A percentile compares a stretch with the other conserved stretches of the same genome.
phyloP scores from a whole-genome alignment of 1,139 yeast species.

The Meyerozyma guilliermondii region DNA sequence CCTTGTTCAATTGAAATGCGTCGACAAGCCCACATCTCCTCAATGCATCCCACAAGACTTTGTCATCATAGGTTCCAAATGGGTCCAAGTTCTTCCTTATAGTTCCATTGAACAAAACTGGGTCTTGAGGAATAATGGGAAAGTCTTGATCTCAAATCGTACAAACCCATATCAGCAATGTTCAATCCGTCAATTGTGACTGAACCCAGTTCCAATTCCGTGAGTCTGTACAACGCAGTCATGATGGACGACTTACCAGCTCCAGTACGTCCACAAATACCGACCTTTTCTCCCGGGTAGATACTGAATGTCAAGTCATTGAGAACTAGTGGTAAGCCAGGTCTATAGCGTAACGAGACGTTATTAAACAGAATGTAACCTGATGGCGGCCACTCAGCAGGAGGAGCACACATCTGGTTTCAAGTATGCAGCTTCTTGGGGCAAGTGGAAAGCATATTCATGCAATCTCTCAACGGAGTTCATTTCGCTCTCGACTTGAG shows the following conservation, averaged over 20 bases:
- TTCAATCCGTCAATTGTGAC: conserved; percentile 59
- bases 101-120: conserved; percentile 16
- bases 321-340: conserved; percentile 69
- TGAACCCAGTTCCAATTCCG: conserved; percentile 50
- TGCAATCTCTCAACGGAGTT: conserved; percentile 80
- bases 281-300: conserved; percentile 55
- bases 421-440: conserved; percentile 32
- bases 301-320: conserved; percentile 46
- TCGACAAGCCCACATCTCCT: conserved; percentile 8
- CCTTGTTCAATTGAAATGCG: not conserved
- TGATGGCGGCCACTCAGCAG: conserved; percentile 37
- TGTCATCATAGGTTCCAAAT: conserved; percentile 18
- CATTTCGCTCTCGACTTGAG: conserved; percentile 78
- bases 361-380: conserved; percentile 52
- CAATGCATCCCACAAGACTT: conserved; percentile 12
- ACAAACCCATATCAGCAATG: conserved; percentile 30
- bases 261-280: conserved; percentile 78
- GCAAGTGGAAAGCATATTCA: conserved; percentile 53
- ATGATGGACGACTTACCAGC: conserved; percentile 74
- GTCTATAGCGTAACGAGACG: conserved; percentile 66
- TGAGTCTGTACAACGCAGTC: conserved; percentile 58
- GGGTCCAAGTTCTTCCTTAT: conserved; percentile 16
- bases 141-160: conserved; percentile 13
- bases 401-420: conserved; percentile 53
- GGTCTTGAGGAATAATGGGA: conserved; percentile 20